A percentile compares a stretch with the other conserved stretches of the same genome.
phyloP scores from a whole-genome alignment of 768 basidiomycete genomes.

The Paxillus involutus region DNA sequence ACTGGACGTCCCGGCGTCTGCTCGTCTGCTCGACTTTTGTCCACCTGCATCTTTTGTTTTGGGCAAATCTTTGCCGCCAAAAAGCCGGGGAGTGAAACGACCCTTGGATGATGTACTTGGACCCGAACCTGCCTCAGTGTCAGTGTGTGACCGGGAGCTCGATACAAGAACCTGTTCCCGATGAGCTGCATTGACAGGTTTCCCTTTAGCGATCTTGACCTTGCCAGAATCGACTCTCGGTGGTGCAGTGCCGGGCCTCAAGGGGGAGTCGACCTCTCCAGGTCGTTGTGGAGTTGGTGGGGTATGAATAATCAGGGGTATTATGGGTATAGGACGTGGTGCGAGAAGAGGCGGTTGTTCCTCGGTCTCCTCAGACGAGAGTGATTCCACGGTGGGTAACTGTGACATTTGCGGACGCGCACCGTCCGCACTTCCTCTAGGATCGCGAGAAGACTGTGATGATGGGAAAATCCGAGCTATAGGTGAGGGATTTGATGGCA shows the following conservation, averaged over 20 bases:
- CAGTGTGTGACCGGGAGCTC: slow-evolving; percentile 17
- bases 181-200: slow-evolving; percentile 9
- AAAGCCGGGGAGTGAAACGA: slow-evolving; percentile 33
- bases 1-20: slow-evolving; percentile 6
- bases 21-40: slow-evolving; percentile 27
- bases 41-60: slow-evolving; percentile 20
- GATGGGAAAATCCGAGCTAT: slow-evolving; percentile 12
- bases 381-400: slow-evolving; percentile 29
- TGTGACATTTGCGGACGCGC: slow-evolving; percentile 2
- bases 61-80: slow-evolving; percentile 23
- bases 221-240: slow-evolving; percentile 16
- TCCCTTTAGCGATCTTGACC: slow-evolving; percentile 14
- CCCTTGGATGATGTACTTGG: slow-evolving; percentile 10
- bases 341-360: slow-evolving; percentile 28
- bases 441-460: slow-evolving; percentile 7
- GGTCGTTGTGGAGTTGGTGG: slow-evolving; percentile 36
- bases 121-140: neutral
- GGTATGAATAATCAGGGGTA: slow-evolving; percentile 36
- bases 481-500: slow-evolving; percentile 17
- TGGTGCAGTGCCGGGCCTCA: neutral
- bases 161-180: slow-evolving; percentile 29
- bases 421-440: neutral
- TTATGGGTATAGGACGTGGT: slow-evolving; percentile 21
- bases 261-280: slow-evolving; percentile 11
- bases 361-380: slow-evolving; percentile 20